Base-by-base conservation (phyloP, 306 rosid genomes). In the Fragaria ananassa region DNA sequence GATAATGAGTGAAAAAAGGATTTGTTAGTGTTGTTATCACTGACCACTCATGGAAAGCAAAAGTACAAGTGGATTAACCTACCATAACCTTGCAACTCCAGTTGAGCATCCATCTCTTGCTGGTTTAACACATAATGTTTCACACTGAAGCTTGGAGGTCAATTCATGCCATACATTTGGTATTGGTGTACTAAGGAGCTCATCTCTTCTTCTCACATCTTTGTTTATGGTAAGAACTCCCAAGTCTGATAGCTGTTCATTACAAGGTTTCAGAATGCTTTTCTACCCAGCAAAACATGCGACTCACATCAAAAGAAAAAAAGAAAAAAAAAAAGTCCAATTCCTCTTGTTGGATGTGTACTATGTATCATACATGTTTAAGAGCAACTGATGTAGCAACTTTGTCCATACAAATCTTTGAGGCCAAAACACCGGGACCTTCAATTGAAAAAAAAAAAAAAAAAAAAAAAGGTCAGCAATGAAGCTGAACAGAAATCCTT, bases 101-200 rank as follows among this genome's bases (percentile, higher is more conserved):
- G 97, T 92, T 71, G 97, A 94, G 86, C 98, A 94, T 79, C 98
- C 98, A 83, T 92, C 98, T 84, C 82, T 92, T 68, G 97, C 88
- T 45, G 98, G 98, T 85, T 94, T 94, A 82, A 94, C 89, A 76
- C 98, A 94, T 39, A 94, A 46, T 51, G 97, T 90, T 83, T 90
- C 86, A 79, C 97, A 89, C 71, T 85, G 88, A 68, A 94, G 86
- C 84, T 86, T 94, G 77, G 71, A 68, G 79, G 84, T 89, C 79
- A 94, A 84, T 72, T 92, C 93, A 83, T 76, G 80, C 98, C 98
- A 94, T 66, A 86, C 73, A 81, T 86, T 87, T 78, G 74, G 80
- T 65, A 76, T 47, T 46, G 91, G 86, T 65, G 79, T 76, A 58
- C 68, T 76, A 62, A 81, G 70, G 62, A 92, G 95, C 73, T 90